Evolutionary conservation across 768 basidiomycete genomes (phyloP).

Genomic region (Kwoniella dejecticola): DNA sequence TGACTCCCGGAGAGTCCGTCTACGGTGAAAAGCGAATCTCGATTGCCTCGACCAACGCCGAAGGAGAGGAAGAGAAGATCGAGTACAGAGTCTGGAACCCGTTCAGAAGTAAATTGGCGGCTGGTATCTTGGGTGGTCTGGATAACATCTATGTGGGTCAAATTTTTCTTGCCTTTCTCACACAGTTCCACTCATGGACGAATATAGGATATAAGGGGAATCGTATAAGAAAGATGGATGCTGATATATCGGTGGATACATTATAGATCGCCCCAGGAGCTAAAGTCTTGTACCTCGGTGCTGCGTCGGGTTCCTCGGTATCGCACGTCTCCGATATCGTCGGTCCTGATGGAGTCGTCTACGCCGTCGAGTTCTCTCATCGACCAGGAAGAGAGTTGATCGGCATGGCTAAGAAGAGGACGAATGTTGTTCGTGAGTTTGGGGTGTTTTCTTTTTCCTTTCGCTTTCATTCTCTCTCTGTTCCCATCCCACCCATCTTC

Average conservation of each 20-base stretch:
- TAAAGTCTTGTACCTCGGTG: conserved; percentile 96
- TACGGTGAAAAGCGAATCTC: conserved; percentile 98
- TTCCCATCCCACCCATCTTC: too few relatives aligned
- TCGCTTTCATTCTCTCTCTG: too few relatives aligned
- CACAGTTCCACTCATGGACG: too few relatives aligned
- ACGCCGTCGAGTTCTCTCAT: conserved; percentile 97
- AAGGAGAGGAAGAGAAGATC: conserved; percentile 67
- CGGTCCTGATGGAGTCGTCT: conserved; percentile 94
- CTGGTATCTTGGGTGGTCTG: conserved; percentile 92
- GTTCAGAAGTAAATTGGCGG: conserved; percentile 94
- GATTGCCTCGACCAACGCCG: conserved; percentile 63
- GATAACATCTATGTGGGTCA: conserved; percentile 72
- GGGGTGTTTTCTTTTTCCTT: too few relatives aligned
- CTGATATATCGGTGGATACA: not conserved
- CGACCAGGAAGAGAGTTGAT: conserved; percentile 97
- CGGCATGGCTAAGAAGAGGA: conserved; percentile 98
- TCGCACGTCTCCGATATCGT: conserved; percentile 99
- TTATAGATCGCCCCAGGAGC: conserved; percentile 76
- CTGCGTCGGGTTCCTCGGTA: conserved; percentile 95
- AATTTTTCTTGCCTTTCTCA: not conserved
- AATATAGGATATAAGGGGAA: too few relatives aligned
- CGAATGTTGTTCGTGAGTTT: conserved; percentile 86
- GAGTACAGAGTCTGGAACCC: conserved; percentile 99
- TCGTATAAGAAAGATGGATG: not conserved
- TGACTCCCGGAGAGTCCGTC: conserved; percentile 95